Conservation (phyloP, 495 filamentous ascomycete species). For the Xylaria cubensis region DNA sequence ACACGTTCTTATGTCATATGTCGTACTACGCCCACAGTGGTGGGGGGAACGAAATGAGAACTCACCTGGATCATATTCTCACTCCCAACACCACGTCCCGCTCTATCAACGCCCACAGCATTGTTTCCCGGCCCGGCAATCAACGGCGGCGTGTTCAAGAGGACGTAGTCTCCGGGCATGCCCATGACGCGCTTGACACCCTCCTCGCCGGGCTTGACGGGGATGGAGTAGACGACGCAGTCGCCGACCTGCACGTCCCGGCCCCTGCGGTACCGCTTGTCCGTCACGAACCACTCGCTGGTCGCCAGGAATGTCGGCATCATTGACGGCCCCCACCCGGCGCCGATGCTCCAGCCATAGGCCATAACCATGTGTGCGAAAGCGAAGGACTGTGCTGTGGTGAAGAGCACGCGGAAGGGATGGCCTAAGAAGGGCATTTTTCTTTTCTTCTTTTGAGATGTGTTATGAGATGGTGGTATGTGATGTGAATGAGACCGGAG, state of each 20-base stretch:
- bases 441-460: not conserved
- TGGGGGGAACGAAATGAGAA: constrained; percentile 7
- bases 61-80: constrained; percentile 79
- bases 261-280: constrained; percentile 68
- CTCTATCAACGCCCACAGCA: constrained; percentile 2
- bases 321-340: constrained; percentile 75
- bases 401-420: constrained; percentile 46
- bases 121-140: constrained; percentile 4
- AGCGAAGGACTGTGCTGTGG: constrained; percentile 53
- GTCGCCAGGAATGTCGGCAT: constrained; percentile 73
- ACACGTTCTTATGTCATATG: not conserved
- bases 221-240: constrained; percentile 77
- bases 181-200: constrained; percentile 85
- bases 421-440: constrained; percentile 41
- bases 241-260: constrained; percentile 79
- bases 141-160: constrained; percentile 63
- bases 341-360: constrained; percentile 58
- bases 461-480: constrained; percentile 5
- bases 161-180: constrained; percentile 88
- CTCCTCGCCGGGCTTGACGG: constrained; percentile 65
- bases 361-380: constrained; percentile 65
- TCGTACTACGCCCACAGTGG: not conserved
- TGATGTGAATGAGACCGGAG: not conserved
- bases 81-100: constrained; percentile 22
- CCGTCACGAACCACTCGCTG: constrained; percentile 73